Percentiles rank a stretch among this genome's conserved stretches.
Evolutionary conservation across 2,329 filamentous ascomycete species (phyloP).

Genomic region (Alternaria alternata): DNA sequence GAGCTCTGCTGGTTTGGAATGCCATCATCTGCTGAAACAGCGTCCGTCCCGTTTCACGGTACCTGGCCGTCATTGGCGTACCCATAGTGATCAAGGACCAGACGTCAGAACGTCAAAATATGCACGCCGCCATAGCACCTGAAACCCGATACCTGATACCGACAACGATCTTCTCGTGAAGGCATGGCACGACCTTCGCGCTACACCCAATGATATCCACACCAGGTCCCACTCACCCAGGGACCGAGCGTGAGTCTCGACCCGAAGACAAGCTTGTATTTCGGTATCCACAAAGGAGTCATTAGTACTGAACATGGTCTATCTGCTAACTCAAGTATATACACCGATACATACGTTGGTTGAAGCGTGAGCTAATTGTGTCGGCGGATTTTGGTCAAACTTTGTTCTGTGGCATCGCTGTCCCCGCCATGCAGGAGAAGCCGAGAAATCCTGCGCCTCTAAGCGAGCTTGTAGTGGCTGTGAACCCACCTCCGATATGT

Average conservation of each 20-base stretch:
- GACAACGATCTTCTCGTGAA: constrained; percentile 30
- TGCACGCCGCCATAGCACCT: constrained; percentile 34
- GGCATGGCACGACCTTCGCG: constrained; percentile 20
- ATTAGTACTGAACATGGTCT: constrained; percentile 4
- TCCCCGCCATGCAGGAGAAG: constrained; percentile 23
- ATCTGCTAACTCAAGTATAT: constrained; percentile 15
- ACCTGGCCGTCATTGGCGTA: constrained; percentile 1
- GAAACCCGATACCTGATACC: constrained; percentile 35
- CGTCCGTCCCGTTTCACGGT: constrained; percentile 18
- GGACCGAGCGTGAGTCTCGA: constrained; percentile 16
- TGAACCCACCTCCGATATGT: constrained; percentile 20
- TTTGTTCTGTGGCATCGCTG: constrained; percentile 16
- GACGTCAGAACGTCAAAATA: constrained; percentile 29
- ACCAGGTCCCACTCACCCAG: constrained; percentile 14
- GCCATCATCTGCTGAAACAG: constrained; percentile 30
- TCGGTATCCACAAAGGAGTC: constrained; percentile 12
- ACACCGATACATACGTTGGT: constrained; percentile 6
- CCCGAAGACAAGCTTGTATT: constrained; percentile 29
- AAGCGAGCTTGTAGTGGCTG: constrained; percentile 20
- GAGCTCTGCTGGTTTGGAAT: constrained; percentile 22
- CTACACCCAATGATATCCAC: constrained; percentile 25
- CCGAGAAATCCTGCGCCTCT: constrained; percentile 9
- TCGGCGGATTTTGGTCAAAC: constrained; percentile 15
- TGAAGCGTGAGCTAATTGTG: constrained; percentile 9
- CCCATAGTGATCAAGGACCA: constrained; percentile 25